Conservation (phyloP, 345 rosid species). For the Rhodamnia rubescens region DNA sequence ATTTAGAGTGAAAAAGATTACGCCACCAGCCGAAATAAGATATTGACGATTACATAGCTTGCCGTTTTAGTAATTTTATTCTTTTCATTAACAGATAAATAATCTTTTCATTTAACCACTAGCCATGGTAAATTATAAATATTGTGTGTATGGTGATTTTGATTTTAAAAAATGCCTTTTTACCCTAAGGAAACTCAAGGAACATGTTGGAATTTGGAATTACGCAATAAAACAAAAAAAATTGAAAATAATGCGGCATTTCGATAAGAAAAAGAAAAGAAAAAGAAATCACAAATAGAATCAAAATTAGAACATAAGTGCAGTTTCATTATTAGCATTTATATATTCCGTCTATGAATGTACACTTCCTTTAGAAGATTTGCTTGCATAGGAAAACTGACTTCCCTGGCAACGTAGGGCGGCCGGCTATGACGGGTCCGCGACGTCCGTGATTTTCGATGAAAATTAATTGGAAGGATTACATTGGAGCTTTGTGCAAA, state of each 20-base stretch:
- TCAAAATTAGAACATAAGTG: neutral
- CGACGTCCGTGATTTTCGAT: accelerated
- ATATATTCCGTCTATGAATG: neutral
- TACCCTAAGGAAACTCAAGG: neutral
- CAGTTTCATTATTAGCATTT: neutral
- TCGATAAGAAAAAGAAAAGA: neutral
- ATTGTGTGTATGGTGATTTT: neutral
- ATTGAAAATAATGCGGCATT: neutral
- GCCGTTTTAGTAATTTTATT: neutral
- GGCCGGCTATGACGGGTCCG: accelerated
- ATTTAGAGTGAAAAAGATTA: neutral
- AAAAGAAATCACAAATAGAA: neutral
- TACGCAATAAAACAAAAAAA: neutral
- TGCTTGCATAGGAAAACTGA: neutral
- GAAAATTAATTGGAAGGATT: neutral
- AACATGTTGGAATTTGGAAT: neutral
- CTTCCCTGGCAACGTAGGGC: neutral
- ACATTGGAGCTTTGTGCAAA: neutral
- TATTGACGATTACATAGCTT: neutral
- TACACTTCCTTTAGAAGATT: neutral
- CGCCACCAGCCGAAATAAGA: neutral
- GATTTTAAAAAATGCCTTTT: neutral
- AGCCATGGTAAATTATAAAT: neutral
- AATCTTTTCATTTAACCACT: neutral
- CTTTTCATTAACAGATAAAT: neutral